phyloP scores from a whole-genome alignment of 2,329 filamentous ascomycete species.

The Nigrospora osmanthi region DNA sequence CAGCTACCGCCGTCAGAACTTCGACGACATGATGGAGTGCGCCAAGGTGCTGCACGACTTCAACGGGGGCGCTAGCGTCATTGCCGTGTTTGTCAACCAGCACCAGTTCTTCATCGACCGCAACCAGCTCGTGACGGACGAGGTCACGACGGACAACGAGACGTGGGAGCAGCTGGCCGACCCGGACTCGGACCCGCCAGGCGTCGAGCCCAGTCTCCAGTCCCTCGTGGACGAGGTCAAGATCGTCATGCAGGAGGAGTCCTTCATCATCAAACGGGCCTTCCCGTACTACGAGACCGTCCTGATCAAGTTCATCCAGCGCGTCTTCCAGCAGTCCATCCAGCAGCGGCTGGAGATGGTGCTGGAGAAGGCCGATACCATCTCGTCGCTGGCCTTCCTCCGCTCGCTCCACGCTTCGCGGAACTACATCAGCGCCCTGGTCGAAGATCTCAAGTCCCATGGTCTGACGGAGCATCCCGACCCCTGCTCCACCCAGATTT shows the following conservation, averaged over 20 bases:
- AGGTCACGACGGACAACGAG: constrained; percentile 66
- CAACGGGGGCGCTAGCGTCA: constrained; percentile 90
- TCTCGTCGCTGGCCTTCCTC: constrained; percentile 87
- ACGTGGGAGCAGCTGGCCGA: constrained; percentile 91
- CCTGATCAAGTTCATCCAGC: constrained; percentile 83
- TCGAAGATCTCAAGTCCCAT: constrained; percentile 91
- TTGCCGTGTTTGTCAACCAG: constrained; percentile 94
- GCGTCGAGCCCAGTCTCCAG: constrained; percentile 86
- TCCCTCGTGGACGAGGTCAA: constrained; percentile 90
- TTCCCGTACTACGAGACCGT: constrained; percentile 97
- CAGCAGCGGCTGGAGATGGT: constrained; percentile 95
- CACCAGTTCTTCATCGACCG: constrained; percentile 99
- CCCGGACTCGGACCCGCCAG: constrained; percentile 84
- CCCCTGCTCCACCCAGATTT: constrained; percentile 77
- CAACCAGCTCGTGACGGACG: constrained; percentile 83
- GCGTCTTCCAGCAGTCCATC: constrained; percentile 96
- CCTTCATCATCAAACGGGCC: constrained; percentile 89
- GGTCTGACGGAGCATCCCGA: constrained; percentile 94
- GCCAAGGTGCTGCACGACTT: constrained; percentile 91
- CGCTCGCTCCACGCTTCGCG: constrained; percentile 85
- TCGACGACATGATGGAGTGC: constrained; percentile 97
- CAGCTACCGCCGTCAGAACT: constrained; percentile 90
- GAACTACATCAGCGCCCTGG: constrained; percentile 76
- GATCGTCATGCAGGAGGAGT: constrained; percentile 94
- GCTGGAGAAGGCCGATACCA: constrained; percentile 83